Percentiles rank a stretch among this genome's conserved stretches.
Conservation (phyloP, 495 filamentous ascomycete genomes). For the Apiosordaria backusii region DNA sequence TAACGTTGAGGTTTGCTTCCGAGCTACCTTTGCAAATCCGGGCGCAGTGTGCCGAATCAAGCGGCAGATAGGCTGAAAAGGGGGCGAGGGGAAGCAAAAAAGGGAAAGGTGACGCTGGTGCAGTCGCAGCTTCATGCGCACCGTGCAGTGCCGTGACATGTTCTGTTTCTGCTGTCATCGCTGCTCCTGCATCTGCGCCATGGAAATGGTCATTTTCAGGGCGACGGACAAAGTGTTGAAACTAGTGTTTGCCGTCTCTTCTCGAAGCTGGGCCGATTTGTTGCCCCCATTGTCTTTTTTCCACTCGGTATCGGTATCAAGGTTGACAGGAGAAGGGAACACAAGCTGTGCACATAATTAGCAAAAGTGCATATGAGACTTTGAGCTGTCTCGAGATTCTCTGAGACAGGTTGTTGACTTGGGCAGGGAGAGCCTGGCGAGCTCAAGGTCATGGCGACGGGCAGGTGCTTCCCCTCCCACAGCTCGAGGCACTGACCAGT, state of each 20-base stretch:
- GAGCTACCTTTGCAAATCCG: not conserved
- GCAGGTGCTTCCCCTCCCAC: not conserved
- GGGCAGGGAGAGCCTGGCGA: not conserved
- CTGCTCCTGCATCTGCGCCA: not conserved
- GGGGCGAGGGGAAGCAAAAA: not conserved
- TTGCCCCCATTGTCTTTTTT: not conserved
- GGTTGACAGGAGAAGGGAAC: too few relatives aligned
- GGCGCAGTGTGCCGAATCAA: not conserved
- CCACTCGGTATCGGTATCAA: not conserved
- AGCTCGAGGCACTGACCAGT: slow-evolving; percentile 14
- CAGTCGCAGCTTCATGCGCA: not conserved
- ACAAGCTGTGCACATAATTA: not conserved
- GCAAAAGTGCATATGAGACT: not conserved
- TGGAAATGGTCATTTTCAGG: slow-evolving; percentile 3
- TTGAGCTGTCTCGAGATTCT: too few relatives aligned
- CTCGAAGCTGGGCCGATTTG: not conserved
- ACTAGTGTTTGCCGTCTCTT: not conserved
- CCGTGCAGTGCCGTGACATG: slow-evolving; percentile 3
- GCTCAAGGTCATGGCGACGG: slow-evolving; percentile 11
- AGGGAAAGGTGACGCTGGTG: not conserved
- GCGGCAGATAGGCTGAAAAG: not conserved
- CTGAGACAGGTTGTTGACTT: too few relatives aligned
- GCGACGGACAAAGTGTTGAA: not conserved
- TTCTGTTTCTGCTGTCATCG: not conserved
- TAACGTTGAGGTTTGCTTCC: slow-evolving; percentile 1